Evolutionary conservation across 2,329 filamentous ascomycete genomes (phyloP), one percentile per base, ranked within the genome.

Genomic region (Sporothrix variecibatus): DNA sequence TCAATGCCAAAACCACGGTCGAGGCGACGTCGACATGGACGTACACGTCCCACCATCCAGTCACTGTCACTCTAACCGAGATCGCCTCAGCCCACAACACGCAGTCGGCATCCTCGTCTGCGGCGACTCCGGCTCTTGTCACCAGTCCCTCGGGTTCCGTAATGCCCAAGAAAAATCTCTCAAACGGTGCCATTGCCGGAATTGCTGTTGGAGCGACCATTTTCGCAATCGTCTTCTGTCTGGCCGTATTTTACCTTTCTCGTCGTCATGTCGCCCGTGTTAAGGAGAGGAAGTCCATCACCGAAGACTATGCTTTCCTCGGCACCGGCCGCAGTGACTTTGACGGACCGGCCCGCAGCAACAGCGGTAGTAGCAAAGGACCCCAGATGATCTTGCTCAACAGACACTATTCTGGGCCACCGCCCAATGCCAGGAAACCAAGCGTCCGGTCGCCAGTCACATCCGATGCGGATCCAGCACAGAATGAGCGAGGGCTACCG

Each of bases 301-400:
- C 70, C 15, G 74, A 75, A 31, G 76, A 75, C 12, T 85, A 86
- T 75, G 74, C 78, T 20, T 85, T 83, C 78, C 85, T 83, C 77
- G 83, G 82, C 77, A 2, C 56, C 8, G 84, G 83, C 51, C 46
- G 76, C 3, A 76, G 79, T 56, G 60, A 71, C 26, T 51, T 65
- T 12, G 31, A 49, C 1, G 68, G 68, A 1, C 43, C 51, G n/a
- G 46, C 20, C 34, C 51, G 31, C 12, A 46, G 49, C 69, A 60
- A 53, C 34, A 71, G 51, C 34, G 58, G 58, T 49, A n/a, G 20
- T 15, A 31, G 31, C 23, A 49, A 64, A 6, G 11, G 4, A n/a
- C 68, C 67, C 34, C 51, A 46, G n/a, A 71, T 26, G 20, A 6
- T 43, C n/a, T 51, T 68, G 49, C 72, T n/a, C 43, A 72, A 62